Conservation (phyloP, 139 green algal genomes). For the Haematococcus lacustris region DNA sequence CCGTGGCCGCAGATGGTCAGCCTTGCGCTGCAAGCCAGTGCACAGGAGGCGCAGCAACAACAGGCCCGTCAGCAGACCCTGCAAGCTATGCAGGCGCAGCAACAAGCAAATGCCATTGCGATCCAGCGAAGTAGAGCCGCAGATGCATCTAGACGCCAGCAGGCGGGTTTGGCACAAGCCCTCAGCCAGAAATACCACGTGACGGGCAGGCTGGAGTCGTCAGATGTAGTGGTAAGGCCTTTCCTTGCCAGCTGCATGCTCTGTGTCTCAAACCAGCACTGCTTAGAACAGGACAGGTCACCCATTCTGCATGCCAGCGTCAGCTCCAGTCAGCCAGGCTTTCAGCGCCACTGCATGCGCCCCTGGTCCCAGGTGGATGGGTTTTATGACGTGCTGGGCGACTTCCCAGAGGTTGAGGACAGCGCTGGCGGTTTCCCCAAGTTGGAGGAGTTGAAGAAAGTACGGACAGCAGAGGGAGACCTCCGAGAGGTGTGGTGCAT, state of each 20-base stretch:
- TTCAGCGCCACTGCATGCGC: conserved; percentile 24
- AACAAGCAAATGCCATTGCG: background rate
- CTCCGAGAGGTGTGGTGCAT: conserved; percentile 15
- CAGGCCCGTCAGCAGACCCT: background rate
- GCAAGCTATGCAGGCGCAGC: background rate
- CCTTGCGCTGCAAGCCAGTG: background rate
- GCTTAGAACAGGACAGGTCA: background rate
- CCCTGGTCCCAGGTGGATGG: conserved; percentile 24
- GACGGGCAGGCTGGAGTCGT: background rate
- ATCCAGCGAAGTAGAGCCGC: background rate
- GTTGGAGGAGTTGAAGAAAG: conserved; percentile 14
- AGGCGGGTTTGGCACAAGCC: background rate
- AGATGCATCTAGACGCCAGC: background rate
- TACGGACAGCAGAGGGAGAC: conserved; percentile 15
- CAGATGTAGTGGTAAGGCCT: background rate
- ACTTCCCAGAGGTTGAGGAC: conserved; percentile 32
- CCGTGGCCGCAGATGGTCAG: too few relatives aligned
- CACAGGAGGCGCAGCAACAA: background rate
- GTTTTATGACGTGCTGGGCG: conserved; percentile 21
- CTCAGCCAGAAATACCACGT: background rate
- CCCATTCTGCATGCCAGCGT: background rate
- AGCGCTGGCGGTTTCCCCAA: conserved; percentile 15
- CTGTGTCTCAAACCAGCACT: background rate
- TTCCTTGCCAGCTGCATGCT: background rate
- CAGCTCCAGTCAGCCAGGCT: conserved; percentile 13